Base-by-base conservation (phyloP, 1,284 basidiomycete genomes). In the Somion occarium region DNA sequence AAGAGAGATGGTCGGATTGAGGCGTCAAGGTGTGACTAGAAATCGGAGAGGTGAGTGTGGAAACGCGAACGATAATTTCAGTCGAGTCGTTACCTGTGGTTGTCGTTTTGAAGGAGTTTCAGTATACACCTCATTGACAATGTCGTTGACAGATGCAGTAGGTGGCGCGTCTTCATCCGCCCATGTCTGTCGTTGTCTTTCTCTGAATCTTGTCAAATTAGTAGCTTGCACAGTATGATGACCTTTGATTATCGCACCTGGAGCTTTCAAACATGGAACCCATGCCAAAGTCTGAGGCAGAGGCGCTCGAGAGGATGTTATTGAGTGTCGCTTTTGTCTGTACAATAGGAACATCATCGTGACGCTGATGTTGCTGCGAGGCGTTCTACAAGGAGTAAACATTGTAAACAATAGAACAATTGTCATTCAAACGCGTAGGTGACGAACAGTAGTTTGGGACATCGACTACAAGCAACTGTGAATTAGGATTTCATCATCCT, bases 221-320 rank as follows among this genome's bases (percentile, higher is more conserved):
- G 38, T 4, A 3, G 38, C 20, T 20, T 18, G 38, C 20, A 15
- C 20, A 39, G 38, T 15, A 4, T 15, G 38, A 15, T 5, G 20
- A 39, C 5, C 13, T 5, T 39, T 39, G 38, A 38, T 25, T 38
- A 23, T 62, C 72, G 20, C 46, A 84, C 76, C 81, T 78, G 25
- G 82, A 73, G 54, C 76, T 86, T 63, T 88, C 79, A 56, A 89
- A 88, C 86, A 89, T 88, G 19, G 87, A 87, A 55, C 87, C 85
- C 70, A 85, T 81, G 1, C 85, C 87, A 67, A 87, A 88, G 53
- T 85, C 83, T 12, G 80, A 75, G 1, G 79, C 73, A 19, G 80
- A 71, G 15, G 78, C 77, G 46, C 82, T 75, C n/a, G 81, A 73
- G 15, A 87, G 70, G 4, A 77, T 74, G 48, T 82, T 75, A 61